Conservation (phyloP, 2,329 filamentous ascomycete species). For the Paracoccidioides brasiliensis region DNA sequence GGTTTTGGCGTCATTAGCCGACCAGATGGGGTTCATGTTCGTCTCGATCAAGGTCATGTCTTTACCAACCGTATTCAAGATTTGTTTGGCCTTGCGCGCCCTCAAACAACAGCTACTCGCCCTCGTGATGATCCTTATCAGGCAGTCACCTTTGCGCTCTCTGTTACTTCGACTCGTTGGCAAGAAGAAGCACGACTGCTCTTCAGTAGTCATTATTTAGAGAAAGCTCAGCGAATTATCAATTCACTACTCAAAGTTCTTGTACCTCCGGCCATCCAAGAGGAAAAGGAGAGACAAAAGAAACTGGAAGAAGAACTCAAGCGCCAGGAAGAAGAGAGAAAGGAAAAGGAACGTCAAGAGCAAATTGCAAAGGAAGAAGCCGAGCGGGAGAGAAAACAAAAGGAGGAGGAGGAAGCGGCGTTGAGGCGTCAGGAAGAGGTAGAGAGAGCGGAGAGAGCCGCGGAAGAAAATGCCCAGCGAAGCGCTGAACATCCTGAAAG, state of each 20-base stretch:
- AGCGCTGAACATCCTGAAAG: constrained; percentile 19
- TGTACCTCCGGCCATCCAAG: constrained; percentile 71
- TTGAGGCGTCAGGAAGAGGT: constrained; percentile 42
- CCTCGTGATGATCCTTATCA: constrained; percentile 44
- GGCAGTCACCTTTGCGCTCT: constrained; percentile 60
- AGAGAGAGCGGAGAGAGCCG: constrained; percentile 38
- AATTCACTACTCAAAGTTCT: constrained; percentile 59
- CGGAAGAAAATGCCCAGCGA: constrained; percentile 28
- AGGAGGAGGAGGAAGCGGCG: constrained; percentile 57
- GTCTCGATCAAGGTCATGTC: constrained; percentile 39
- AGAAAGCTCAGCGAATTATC: constrained; percentile 56
- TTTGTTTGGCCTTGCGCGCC: constrained; percentile 24
- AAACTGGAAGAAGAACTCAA: constrained; percentile 44
- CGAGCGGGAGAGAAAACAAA: constrained; percentile 55
- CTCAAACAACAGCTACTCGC: constrained; percentile 14
- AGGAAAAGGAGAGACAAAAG: constrained; percentile 58
- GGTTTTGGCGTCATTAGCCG: constrained; percentile 31
- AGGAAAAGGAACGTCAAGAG: constrained; percentile 49
- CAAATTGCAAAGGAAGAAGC: constrained; percentile 55
- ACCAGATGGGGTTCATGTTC: constrained; percentile 42
- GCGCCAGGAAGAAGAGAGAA: constrained; percentile 47
- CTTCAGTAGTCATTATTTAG: constrained; percentile 55
- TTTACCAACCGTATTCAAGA: constrained; percentile 43
- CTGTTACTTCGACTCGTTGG: constrained; percentile 65
- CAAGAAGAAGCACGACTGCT: constrained; percentile 80